phyloP scores from a whole-genome alignment of 2,329 filamentous ascomycete genomes.

The Fusarium goolgardi region DNA sequence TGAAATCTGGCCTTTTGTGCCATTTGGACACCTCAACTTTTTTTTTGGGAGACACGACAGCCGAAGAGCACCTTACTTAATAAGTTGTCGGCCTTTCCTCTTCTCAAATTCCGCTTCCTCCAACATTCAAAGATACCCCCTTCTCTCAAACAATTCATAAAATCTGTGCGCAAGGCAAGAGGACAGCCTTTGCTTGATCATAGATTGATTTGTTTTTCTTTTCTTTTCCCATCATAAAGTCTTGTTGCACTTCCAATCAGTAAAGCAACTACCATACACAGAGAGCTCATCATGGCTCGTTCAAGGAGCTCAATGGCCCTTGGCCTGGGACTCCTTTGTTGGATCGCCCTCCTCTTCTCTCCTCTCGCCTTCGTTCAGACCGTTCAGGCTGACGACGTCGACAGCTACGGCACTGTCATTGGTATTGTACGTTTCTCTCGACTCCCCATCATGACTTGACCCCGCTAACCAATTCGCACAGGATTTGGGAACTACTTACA shows the following conservation, averaged over 20 bases:
- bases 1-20: constrained; percentile 64
- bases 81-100: constrained; percentile 52
- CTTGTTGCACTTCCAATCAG: constrained; percentile 38
- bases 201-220: constrained; percentile 44
- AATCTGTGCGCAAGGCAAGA: constrained; percentile 48
- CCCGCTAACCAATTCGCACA: constrained; percentile 48
- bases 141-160: constrained; percentile 44
- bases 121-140: constrained; percentile 49
- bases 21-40: constrained; percentile 60
- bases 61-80: constrained; percentile 45
- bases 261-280: constrained; percentile 30
- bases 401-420: constrained; percentile 88
- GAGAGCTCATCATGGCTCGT: constrained; percentile 60
- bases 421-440: constrained; percentile 76
- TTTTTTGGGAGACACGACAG: constrained; percentile 49
- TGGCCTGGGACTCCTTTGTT: constrained; percentile 89
- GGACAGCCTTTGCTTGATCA: constrained; percentile 44
- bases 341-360: constrained; percentile 89
- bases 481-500: constrained; percentile 89
- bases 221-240: constrained; percentile 37
- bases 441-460: not conserved
- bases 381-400: constrained; percentile 77
- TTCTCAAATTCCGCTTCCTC: constrained; percentile 47
- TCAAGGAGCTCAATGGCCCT: constrained; percentile 77
- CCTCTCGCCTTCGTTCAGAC: constrained; percentile 87